These are phyloP conservation scores for Arthrobotrys entomopaga DNA, from an alignment of 2,329 filamentous ascomycete species.

Conservation along the genomic window DNA sequence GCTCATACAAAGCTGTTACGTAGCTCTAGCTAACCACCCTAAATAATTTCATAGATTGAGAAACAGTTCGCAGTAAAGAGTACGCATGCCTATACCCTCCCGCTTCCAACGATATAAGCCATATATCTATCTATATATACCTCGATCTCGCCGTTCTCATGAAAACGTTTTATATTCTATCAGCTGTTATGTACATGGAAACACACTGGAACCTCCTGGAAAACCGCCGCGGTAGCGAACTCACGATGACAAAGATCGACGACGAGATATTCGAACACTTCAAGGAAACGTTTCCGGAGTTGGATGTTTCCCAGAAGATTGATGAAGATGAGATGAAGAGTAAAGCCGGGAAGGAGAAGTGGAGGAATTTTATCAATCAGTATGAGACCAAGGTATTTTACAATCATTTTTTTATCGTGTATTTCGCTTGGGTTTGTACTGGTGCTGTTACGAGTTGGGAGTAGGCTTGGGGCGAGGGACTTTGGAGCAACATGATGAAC, in stretches of 20 bases:
- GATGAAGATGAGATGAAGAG: conserved; percentile 98
- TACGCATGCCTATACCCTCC: conserved; percentile 61
- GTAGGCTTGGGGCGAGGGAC: no score
- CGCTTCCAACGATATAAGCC: background rate
- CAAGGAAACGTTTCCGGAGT: conserved; percentile 87
- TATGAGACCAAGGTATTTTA: conserved; percentile 80
- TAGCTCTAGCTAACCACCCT: background rate
- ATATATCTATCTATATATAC: background rate
- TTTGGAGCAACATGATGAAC: background rate
- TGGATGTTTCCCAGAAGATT: conserved; percentile 81
- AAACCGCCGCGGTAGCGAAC: conserved; percentile 83
- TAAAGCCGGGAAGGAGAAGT: conserved; percentile 90
- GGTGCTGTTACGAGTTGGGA: no score
- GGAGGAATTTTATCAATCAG: conserved; percentile 91
- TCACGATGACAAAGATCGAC: conserved; percentile 92
- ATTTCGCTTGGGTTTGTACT: background rate
- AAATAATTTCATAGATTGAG: conserved; percentile 76
- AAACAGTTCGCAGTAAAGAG: conserved; percentile 99
- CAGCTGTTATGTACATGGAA: conserved; percentile 89
- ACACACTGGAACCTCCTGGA: conserved; percentile 98
- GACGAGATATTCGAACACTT: conserved; percentile 94
- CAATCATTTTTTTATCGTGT: background rate
- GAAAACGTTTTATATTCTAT: background rate
- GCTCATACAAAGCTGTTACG: no score
- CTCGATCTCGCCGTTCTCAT: conserved; percentile 49